Percentiles rank a stretch among this genome's conserved stretches.
phyloP scores from a whole-genome alignment of 495 filamentous ascomycete genomes.

The Lasiosphaeria hispida region DNA sequence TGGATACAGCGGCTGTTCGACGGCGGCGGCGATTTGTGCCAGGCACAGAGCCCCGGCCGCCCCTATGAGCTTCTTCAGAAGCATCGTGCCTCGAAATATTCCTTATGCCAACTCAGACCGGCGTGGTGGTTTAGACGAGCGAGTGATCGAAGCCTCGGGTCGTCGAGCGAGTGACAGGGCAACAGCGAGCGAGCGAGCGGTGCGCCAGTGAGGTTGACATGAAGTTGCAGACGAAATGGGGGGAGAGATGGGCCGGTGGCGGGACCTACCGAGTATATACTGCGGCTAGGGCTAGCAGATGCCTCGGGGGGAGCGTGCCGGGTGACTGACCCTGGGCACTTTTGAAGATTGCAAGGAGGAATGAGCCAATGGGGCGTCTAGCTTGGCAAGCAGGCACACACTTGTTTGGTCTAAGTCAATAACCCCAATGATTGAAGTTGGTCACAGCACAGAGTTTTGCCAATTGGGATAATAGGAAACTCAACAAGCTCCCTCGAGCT shows the following conservation, averaged over 20 bases:
- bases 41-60: conserved; percentile 28
- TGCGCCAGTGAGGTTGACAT: conserved; percentile 17
- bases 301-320: neutral
- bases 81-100: conserved; percentile 20
- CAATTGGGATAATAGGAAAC: neutral
- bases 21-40: conserved; percentile 18
- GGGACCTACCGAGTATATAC: conserved; percentile 32
- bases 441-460: conserved; percentile 1
- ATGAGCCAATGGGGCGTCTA: conserved; percentile 24
- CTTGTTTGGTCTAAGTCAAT: neutral
- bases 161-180: conserved; percentile 23
- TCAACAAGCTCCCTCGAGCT: too few species aligned
- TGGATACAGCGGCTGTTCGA: conserved; percentile 11
- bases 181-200: conserved; percentile 28
- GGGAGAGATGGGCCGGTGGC: conserved; percentile 7
- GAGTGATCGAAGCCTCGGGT: conserved; percentile 13
- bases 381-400: conserved; percentile 23
- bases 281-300: conserved; percentile 8
- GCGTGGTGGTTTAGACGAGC: conserved; percentile 12
- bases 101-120: conserved; percentile 12
- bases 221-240: conserved; percentile 3
- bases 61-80: conserved; percentile 27
- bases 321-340: neutral
- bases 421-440: neutral
- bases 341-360: conserved; percentile 5